Percentiles rank a stretch among this genome's conserved stretches.
These are phyloP conservation scores for Hypoxylon sp. DNA, from an alignment of 2,329 filamentous ascomycete genomes.

Conservation along the genomic window DNA sequence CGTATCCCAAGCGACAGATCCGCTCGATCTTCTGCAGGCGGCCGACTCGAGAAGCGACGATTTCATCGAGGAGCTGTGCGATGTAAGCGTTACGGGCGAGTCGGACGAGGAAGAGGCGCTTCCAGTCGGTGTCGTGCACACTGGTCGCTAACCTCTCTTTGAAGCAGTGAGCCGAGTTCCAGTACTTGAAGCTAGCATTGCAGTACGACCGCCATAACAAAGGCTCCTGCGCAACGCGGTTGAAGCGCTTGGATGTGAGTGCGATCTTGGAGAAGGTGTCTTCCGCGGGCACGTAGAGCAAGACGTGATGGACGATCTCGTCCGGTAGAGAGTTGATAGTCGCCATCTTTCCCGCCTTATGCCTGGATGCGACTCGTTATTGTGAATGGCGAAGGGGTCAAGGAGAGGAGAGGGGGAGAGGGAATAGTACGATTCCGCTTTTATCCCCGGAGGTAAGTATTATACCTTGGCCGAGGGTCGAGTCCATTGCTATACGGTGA, in stretches of 20 bases:
- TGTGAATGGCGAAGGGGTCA: not conserved
- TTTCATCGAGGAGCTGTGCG: constrained; percentile 66
- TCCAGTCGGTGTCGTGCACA: constrained; percentile 75
- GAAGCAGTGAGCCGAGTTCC: constrained; percentile 73
- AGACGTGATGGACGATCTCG: constrained; percentile 83
- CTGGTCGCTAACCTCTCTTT: constrained; percentile 60
- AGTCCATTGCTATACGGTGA: constrained; percentile 2
- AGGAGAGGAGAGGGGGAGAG: not conserved
- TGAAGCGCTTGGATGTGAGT: constrained; percentile 68
- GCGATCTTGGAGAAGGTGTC: constrained; percentile 60
- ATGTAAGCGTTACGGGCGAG: constrained; percentile 60
- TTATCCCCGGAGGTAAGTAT: constrained; percentile 16
- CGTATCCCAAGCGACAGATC: constrained; percentile 79
- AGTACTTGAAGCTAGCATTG: constrained; percentile 71
- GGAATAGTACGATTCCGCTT: not conserved
- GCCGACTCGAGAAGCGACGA: constrained; percentile 74
- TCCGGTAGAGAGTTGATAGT: constrained; percentile 69
- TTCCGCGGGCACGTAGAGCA: constrained; percentile 67
- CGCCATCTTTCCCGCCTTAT: constrained; percentile 37
- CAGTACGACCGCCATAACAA: constrained; percentile 86
- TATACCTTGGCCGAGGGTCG: constrained; percentile 24
- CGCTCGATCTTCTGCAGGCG: constrained; percentile 74
- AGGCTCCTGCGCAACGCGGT: constrained; percentile 71
- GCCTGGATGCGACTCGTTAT: not conserved
- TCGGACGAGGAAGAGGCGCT: constrained; percentile 67